These are phyloP conservation scores for Eutrema salsugineum DNA, from an alignment of 441 rosid genomes.

Conservation along the genomic window DNA sequence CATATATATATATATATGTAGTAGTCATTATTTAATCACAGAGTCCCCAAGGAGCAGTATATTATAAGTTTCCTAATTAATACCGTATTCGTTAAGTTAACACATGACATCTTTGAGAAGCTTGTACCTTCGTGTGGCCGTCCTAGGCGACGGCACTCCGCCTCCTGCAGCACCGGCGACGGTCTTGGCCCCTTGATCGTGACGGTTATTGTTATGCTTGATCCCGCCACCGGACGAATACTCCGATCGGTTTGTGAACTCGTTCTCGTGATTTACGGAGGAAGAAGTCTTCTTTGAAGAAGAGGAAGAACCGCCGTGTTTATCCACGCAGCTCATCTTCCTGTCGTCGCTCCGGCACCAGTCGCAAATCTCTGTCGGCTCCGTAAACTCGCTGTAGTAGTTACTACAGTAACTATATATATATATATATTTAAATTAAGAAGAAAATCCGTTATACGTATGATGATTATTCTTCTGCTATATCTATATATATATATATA, in stretches of 20 bases:
- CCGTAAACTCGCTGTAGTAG: constrained; percentile 58
- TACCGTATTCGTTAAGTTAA: constrained; percentile 5
- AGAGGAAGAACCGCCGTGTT: constrained; percentile 49
- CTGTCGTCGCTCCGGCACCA: constrained; percentile 76
- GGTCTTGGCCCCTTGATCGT: constrained; percentile 38
- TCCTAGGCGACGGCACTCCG: constrained; percentile 65
- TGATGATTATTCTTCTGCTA: background rate
- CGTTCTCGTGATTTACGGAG: constrained; percentile 24
- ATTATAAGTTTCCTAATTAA: background rate
- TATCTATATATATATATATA: background rate
- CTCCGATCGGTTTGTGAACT: constrained; percentile 46
- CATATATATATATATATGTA: too few relatives aligned
- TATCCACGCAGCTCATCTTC: constrained; percentile 20
- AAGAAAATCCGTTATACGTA: background rate
- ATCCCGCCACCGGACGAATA: constrained; percentile 47
- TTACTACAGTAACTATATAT: constrained; percentile 73
- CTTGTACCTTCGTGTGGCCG: constrained; percentile 88
- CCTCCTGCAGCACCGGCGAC: constrained; percentile 22
- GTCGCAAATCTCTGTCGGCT: constrained; percentile 56
- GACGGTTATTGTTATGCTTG: constrained; percentile 47
- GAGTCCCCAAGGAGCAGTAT: background rate
- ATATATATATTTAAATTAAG: background rate
- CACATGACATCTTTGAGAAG: constrained; percentile 98
- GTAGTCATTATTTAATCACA: background rate
- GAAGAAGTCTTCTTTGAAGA: constrained; percentile 45